Conservation (phyloP, 805 yeast genomes). For the Metschnikowia rubicola region DNA sequence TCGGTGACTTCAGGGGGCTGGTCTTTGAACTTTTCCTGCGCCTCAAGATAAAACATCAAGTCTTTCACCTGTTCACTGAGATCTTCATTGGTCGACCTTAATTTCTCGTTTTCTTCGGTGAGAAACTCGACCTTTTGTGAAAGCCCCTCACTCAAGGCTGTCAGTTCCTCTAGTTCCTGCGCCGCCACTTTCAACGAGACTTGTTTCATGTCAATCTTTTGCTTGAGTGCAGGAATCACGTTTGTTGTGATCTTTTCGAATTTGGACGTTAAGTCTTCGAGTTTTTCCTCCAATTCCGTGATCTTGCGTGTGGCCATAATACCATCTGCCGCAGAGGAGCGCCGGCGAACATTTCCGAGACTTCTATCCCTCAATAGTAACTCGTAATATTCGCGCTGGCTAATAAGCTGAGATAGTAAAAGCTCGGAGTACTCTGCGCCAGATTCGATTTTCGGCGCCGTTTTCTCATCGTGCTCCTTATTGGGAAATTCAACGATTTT, state of each 20-base stretch:
- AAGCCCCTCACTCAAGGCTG: slow-evolving; percentile 37
- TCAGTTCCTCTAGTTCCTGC: slow-evolving; percentile 31
- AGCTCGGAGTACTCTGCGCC: slow-evolving; percentile 72
- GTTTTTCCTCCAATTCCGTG: slow-evolving; percentile 24
- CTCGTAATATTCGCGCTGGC: slow-evolving; percentile 83
- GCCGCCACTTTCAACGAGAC: slow-evolving; percentile 27
- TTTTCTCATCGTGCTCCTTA: slow-evolving; percentile 17
- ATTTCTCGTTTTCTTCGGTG: slow-evolving; percentile 24
- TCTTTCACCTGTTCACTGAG: slow-evolving; percentile 66
- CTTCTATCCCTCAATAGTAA: slow-evolving; percentile 27
- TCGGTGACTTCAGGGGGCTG: slow-evolving; percentile 70
- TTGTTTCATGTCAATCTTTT: slow-evolving; percentile 29
- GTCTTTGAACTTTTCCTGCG: slow-evolving; percentile 66
- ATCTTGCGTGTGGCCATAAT: slow-evolving; percentile 5
- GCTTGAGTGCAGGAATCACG: slow-evolving; percentile 32
- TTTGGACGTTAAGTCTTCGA: slow-evolving; percentile 27
- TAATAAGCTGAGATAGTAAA: slow-evolving; percentile 74
- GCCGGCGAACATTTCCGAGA: slow-evolving; percentile 11
- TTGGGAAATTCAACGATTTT: slow-evolving; percentile 74
- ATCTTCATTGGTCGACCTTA: slow-evolving; percentile 43
- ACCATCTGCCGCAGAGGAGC: slow-evolving; percentile 11
- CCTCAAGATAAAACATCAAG: slow-evolving; percentile 74
- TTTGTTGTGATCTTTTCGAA: slow-evolving; percentile 20
- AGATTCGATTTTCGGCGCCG: slow-evolving; percentile 1
- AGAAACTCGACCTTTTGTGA: slow-evolving; percentile 36